These are phyloP conservation scores for Trypanosoma cruzi DNA, from an alignment of 208 protist genomes.

Conservation along the genomic window DNA sequence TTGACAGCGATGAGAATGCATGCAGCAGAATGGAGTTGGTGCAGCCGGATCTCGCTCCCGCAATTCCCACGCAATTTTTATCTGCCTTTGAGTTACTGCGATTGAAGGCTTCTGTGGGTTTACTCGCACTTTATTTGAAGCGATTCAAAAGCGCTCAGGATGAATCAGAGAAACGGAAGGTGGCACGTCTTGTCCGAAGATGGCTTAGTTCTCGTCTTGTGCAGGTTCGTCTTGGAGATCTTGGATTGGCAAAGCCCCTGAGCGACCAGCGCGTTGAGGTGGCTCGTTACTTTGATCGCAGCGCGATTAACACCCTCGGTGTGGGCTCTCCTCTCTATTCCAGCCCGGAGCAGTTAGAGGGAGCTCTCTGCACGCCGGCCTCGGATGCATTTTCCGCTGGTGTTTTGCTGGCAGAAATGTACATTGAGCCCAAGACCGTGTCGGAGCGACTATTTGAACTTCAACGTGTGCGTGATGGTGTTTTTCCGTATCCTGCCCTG, in stretches of 20 bases:
- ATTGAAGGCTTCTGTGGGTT: not conserved
- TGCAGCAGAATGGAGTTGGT: not conserved
- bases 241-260: slow-evolving; percentile 71
- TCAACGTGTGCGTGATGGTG: slow-evolving; percentile 53
- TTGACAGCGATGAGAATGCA: not conserved
- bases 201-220: slow-evolving; percentile 61
- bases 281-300: slow-evolving; percentile 42
- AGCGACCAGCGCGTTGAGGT: slow-evolving; percentile 37
- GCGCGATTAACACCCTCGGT: slow-evolving; percentile 65
- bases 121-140: slow-evolving; percentile 10
- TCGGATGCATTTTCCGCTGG: slow-evolving; percentile 75
- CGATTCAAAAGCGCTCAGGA: not conserved
- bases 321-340: slow-evolving; percentile 89
- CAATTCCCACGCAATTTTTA: not conserved
- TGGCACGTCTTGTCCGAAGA: slow-evolving; percentile 5
- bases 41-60: not conserved
- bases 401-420: slow-evolving; percentile 85
- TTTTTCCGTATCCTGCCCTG: slow-evolving; percentile 34
- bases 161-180: slow-evolving; percentile 1
- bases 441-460: slow-evolving; percentile 69
- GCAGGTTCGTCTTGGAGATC: slow-evolving; percentile 80
- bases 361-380: slow-evolving; percentile 51
- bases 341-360: slow-evolving; percentile 83
- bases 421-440: slow-evolving; percentile 75
- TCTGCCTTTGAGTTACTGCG: slow-evolving; percentile 26